Evolutionary conservation across 1,284 basidiomycete species (phyloP), one percentile per base, ranked within the genome.

Genomic region (Tetrapyrgos nigripes): DNA sequence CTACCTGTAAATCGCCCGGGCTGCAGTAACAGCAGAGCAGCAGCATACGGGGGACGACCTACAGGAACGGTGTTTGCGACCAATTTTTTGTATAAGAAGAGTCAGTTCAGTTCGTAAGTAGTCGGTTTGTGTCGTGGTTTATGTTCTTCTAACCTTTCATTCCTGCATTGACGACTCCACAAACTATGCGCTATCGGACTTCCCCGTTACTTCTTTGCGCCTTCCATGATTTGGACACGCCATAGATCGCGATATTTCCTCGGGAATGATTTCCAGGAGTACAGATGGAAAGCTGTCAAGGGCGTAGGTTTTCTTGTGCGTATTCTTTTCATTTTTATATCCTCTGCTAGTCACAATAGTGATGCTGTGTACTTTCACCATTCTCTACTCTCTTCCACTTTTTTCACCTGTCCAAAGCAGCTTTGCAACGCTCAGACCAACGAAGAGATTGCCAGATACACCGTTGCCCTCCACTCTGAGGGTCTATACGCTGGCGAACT

Each of bases 161-260:
- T 11, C 9, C n/a, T n/a, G n/a, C n/a, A n/a, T n/a, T n/a, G n/a
- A n/a, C n/a, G n/a, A n/a, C n/a, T n/a, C n/a, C n/a, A n/a, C n/a
- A n/a, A n/a, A n/a, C n/a, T n/a, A n/a, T n/a, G n/a, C n/a, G n/a
- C n/a, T n/a, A n/a, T n/a, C n/a, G n/a, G n/a, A n/a, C n/a, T n/a
- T n/a, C n/a, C n/a, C n/a, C n/a, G n/a, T n/a, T n/a, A n/a, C n/a
- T n/a, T n/a, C n/a, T n/a, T n/a, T n/a, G n/a, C n/a, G n/a, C n/a
- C n/a, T n/a, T n/a, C n/a, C n/a, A n/a, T n/a, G n/a, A n/a, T n/a
- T n/a, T n/a, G n/a, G n/a, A n/a, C n/a, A n/a, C n/a, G 37, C 10
- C 43, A 17, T 53, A 84, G 82, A 46, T 76, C 79, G 37, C 76
- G 81, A 14, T 82, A 80, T 64, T 85, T 85, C 59, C 62, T 82